phyloP scores from a whole-genome alignment of 108 stramenopile species.

The Fragilaria radians region DNA sequence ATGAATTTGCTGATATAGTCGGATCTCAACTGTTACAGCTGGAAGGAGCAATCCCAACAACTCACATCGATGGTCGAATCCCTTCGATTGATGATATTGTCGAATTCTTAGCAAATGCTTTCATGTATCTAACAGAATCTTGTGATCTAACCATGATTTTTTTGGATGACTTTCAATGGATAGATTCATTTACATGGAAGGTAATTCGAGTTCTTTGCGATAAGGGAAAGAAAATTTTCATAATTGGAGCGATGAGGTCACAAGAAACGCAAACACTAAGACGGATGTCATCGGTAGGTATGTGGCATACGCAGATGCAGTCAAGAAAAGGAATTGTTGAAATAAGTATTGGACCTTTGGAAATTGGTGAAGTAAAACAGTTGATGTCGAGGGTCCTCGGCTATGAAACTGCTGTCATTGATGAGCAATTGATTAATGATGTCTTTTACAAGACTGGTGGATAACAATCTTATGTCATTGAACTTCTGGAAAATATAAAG shows the following conservation, averaged over 20 bases:
- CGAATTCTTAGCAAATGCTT: constrained; percentile 50
- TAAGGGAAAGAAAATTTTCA: constrained; percentile 36
- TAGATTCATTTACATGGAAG: constrained; percentile 61
- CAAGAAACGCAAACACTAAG: constrained; percentile 24
- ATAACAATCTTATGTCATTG: constrained; percentile 28
- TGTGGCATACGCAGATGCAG: constrained; percentile 24
- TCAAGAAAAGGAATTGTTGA: constrained; percentile 12
- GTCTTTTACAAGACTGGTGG: constrained; percentile 43
- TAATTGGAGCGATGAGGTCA: constrained; percentile 44
- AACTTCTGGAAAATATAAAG: constrained; percentile 50
- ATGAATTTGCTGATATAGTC: constrained; percentile 52
- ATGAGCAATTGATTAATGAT: constrained; percentile 26
- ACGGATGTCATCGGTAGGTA: constrained; percentile 14
- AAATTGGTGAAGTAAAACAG: constrained; percentile 29
- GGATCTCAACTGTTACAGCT: constrained; percentile 23
- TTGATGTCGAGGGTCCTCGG: constrained; percentile 36
- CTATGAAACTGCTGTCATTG: constrained; percentile 20
- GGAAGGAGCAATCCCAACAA: constrained; percentile 14
- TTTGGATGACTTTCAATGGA: constrained; percentile 60
- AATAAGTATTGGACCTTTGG: constrained; percentile 27
- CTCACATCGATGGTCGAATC: constrained; percentile 15
- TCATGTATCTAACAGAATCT: constrained; percentile 40
- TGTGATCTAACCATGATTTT: constrained; percentile 35
- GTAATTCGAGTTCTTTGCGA: constrained; percentile 46
- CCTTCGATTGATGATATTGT: constrained; percentile 35